Evolutionary conservation across 1,139 yeast species (phyloP).

Genomic region (Kodamaea sp.): DNA sequence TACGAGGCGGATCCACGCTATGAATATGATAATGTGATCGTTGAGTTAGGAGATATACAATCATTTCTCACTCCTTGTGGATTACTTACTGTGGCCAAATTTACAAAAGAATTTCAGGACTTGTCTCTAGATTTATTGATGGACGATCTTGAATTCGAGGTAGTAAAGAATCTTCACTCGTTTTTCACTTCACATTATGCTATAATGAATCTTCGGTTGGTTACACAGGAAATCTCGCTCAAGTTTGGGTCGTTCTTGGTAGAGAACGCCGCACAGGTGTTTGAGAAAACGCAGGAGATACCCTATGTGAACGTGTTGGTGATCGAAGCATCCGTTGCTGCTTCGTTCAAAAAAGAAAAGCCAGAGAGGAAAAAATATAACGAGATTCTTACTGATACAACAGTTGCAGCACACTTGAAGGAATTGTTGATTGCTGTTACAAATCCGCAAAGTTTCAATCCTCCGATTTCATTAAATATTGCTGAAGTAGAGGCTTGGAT

Average conservation of each 20-base stretch:
- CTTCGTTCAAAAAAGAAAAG: slow-evolving; percentile 19
- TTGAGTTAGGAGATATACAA: slow-evolving; percentile 51
- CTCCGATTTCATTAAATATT: slow-evolving; percentile 23
- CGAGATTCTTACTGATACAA: slow-evolving; percentile 9
- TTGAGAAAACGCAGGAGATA: slow-evolving; percentile 17
- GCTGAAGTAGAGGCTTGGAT: slow-evolving; percentile 49
- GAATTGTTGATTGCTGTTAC: slow-evolving; percentile 25
- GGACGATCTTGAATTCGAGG: slow-evolving; percentile 67
- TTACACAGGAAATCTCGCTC: slow-evolving; percentile 49
- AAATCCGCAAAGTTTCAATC: slow-evolving; percentile 24
- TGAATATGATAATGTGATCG: slow-evolving; percentile 56
- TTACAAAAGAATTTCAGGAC: slow-evolving; percentile 36
- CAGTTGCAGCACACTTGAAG: slow-evolving; percentile 37
- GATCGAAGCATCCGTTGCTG: slow-evolving; percentile 40
- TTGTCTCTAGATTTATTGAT: slow-evolving; percentile 49
- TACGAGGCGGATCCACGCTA: slow-evolving; percentile 40
- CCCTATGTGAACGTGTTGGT: slow-evolving; percentile 30
- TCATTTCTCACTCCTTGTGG: slow-evolving; percentile 42
- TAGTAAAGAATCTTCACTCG: slow-evolving; percentile 45
- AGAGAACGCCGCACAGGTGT: slow-evolving; percentile 17
- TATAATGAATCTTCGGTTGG: slow-evolving; percentile 50
- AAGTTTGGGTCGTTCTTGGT: slow-evolving; percentile 42
- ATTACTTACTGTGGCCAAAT: slow-evolving; percentile 26
- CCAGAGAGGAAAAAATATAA: slow-evolving; percentile 7
- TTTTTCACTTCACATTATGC: slow-evolving; percentile 38